phyloP scores from a whole-genome alignment of 495 filamentous ascomycete species.

The Aspergillus haitiensis region DNA sequence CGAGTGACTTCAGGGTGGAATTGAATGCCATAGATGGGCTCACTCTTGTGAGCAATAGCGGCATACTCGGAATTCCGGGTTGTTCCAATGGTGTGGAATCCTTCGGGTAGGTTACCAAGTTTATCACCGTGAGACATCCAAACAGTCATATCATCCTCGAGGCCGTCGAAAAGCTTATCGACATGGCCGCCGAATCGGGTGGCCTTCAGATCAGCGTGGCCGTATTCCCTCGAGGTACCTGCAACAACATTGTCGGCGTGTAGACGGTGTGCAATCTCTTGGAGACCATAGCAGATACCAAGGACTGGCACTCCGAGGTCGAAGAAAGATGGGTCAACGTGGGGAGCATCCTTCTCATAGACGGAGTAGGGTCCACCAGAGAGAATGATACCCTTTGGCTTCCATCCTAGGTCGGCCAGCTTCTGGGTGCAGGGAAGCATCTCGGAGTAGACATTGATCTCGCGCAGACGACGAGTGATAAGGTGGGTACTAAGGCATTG shows the following conservation, averaged over 20 bases:
- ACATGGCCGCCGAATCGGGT: conserved; percentile 56
- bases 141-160: conserved; percentile 65
- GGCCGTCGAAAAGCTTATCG: conserved; percentile 68
- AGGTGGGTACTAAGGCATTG: conserved; percentile 36
- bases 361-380: conserved; percentile 71
- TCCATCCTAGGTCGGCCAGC: conserved; percentile 72
- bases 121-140: conserved; percentile 93
- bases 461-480: conserved; percentile 73
- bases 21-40: conserved; percentile 67
- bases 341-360: conserved; percentile 70
- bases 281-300: conserved; percentile 78
- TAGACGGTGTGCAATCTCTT: conserved; percentile 79
- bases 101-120: conserved; percentile 66
- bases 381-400: conserved; percentile 78
- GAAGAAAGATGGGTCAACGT: conserved; percentile 77
- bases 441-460: conserved; percentile 84
- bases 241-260: conserved; percentile 68
- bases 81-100: conserved; percentile 70
- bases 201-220: conserved; percentile 59
- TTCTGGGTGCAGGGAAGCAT: conserved; percentile 93
- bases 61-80: conserved; percentile 76
- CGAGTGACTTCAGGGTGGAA: conserved; percentile 82
- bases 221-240: conserved; percentile 72
- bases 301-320: conserved; percentile 74
- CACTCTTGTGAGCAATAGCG: conserved; percentile 71